These are phyloP conservation scores for Pleurotus cornucopiae DNA, from an alignment of 768 basidiomycete genomes.

Conservation along the genomic window DNA sequence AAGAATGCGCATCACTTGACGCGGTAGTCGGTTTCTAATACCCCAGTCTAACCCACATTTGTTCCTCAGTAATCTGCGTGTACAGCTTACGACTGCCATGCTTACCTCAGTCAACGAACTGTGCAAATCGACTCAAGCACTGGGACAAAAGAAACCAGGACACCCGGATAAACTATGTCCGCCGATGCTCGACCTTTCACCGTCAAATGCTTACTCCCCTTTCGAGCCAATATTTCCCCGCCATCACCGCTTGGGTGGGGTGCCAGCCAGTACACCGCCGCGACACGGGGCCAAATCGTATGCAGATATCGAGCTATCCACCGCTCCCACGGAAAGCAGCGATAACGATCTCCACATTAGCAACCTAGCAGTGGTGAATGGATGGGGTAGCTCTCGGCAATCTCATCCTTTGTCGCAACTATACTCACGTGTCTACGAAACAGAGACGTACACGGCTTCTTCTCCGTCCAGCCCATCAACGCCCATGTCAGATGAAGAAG, in stretches of 20 bases:
- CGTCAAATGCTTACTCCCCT: not conserved
- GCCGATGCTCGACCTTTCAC: not conserved
- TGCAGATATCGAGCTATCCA: constrained; percentile 22
- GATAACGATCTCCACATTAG: constrained; percentile 40
- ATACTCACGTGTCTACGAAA: too few relatives aligned
- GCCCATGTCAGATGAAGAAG: constrained; percentile 37
- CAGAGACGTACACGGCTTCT: constrained; percentile 35
- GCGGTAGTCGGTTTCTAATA: not conserved
- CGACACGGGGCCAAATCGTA: constrained; percentile 14
- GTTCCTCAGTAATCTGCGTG: constrained; percentile 2
- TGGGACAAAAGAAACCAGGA: not conserved
- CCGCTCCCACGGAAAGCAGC: constrained; percentile 28
- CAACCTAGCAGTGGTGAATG: constrained; percentile 57
- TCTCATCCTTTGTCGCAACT: too few relatives aligned
- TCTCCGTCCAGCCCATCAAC: constrained; percentile 39
- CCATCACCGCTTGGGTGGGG: constrained; percentile 16
- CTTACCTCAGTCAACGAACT: constrained; percentile 4
- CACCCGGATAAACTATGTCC: not conserved
- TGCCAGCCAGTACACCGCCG: constrained; percentile 7
- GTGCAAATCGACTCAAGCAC: not conserved
- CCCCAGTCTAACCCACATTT: constrained; percentile 7
- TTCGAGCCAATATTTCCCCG: constrained; percentile 40
- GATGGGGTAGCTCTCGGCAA: constrained; percentile 45
- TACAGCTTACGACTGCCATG: constrained; percentile 15
- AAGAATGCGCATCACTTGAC: too few relatives aligned